A percentile compares a stretch with the other conserved stretches of the same genome.
These are phyloP conservation scores for Coleophoma cylindrospora DNA, from an alignment of 2,329 filamentous ascomycete genomes.

Conservation along the genomic window DNA sequence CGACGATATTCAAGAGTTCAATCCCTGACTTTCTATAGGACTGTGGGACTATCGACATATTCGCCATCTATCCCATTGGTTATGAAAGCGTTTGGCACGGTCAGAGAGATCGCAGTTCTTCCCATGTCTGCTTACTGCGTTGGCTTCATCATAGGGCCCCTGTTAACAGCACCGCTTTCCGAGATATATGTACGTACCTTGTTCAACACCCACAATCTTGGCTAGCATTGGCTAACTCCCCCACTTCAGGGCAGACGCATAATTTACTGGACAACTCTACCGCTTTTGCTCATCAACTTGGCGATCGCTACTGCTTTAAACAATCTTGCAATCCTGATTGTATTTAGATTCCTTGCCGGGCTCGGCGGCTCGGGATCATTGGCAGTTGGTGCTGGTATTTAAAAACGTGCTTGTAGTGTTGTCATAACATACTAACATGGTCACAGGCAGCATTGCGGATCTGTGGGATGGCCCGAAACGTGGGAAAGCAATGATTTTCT, in stretches of 20 bases:
- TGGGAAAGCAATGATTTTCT: slow-evolving; percentile 16
- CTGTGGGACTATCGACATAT: slow-evolving; percentile 33
- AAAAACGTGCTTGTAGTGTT: background rate
- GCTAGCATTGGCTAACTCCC: too few relatives aligned
- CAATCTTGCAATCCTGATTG: slow-evolving; percentile 52
- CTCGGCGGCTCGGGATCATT: slow-evolving; percentile 45
- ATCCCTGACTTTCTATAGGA: slow-evolving; percentile 7
- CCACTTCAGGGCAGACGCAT: slow-evolving; percentile 51
- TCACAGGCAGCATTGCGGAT: slow-evolving; percentile 37
- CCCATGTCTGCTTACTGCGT: too few relatives aligned
- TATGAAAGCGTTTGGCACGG: too few relatives aligned
- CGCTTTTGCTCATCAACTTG: slow-evolving; percentile 55
- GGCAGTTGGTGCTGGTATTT: slow-evolving; percentile 19
- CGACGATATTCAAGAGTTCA: background rate
- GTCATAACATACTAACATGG: slow-evolving; percentile 1
- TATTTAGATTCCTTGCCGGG: slow-evolving; percentile 63
- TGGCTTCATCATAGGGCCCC: too few relatives aligned
- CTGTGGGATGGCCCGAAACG: slow-evolving; percentile 36
- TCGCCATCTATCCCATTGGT: slow-evolving; percentile 18
- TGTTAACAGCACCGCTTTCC: too few relatives aligned
- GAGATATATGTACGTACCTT: too few relatives aligned
- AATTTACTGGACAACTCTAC: slow-evolving; percentile 54
- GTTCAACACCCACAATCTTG: too few relatives aligned
- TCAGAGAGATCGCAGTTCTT: too few relatives aligned
- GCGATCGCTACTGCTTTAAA: slow-evolving; percentile 51